A percentile compares a stretch with the other conserved stretches of the same genome.
These are phyloP conservation scores for Oryza australiensis DNA, from an alignment of 176 grass and related monocot genomes.

Conservation along the genomic window DNA sequence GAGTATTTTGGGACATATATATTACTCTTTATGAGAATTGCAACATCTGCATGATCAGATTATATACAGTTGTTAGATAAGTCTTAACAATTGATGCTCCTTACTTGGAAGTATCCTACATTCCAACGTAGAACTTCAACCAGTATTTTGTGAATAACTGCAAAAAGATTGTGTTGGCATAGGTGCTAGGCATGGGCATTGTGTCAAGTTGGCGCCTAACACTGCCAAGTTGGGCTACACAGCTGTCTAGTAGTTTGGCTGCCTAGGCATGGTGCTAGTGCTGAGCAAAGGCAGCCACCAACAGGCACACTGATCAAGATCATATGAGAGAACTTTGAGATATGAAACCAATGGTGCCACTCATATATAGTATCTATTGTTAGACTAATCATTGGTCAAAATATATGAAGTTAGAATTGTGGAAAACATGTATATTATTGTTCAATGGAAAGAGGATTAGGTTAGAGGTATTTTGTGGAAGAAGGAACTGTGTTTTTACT, in stretches of 20 bases:
- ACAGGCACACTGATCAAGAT: background rate
- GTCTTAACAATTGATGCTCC: background rate
- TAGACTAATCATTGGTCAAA: background rate
- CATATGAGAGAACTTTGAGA: background rate
- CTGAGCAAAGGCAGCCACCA: background rate
- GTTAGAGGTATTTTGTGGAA: background rate
- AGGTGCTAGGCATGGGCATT: background rate
- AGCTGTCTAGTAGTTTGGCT: background rate
- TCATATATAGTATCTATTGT: background rate
- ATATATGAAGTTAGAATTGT: background rate
- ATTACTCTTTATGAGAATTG: constrained; percentile 16
- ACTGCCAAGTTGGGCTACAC: background rate
- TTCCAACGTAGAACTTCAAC: background rate
- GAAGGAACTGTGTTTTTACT: background rate
- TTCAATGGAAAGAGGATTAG: background rate
- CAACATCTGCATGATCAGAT: background rate
- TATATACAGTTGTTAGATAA: background rate
- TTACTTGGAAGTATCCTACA: background rate
- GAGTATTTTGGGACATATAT: background rate
- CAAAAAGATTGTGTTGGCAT: background rate
- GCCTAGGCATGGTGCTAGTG: background rate
- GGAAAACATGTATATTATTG: background rate
- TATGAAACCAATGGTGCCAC: background rate
- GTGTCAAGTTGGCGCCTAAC: background rate
- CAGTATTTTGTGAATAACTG: background rate